A percentile compares a stretch with the other conserved stretches of the same genome.
These are phyloP conservation scores for Gremmenia infestans DNA, from an alignment of 2,329 filamentous ascomycete species.

Conservation along the genomic window DNA sequence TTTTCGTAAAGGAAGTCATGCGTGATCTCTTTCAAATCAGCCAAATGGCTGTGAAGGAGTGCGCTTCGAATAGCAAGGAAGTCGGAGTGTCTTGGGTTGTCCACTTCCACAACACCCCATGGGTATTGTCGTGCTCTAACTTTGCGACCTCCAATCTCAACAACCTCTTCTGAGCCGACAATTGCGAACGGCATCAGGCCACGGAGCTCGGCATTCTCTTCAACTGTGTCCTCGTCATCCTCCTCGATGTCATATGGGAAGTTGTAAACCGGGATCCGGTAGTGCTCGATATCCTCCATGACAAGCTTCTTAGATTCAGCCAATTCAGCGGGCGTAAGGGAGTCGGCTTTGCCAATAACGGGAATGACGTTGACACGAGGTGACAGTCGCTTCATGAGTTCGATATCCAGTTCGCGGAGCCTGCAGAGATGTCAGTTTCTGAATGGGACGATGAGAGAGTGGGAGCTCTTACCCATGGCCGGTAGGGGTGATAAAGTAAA, in stretches of 20 bases:
- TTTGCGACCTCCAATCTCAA: constrained; percentile 89
- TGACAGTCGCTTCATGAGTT: constrained; percentile 98
- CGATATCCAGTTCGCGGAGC: constrained; percentile 97
- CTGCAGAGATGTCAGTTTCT: constrained; percentile 40
- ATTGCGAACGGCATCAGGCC: constrained; percentile 99
- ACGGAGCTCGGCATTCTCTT: constrained; percentile 96
- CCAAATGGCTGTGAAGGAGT: constrained; percentile 93
- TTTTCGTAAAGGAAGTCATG: constrained; percentile 99
- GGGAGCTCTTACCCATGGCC: constrained; percentile 72
- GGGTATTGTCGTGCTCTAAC: constrained; percentile 96
- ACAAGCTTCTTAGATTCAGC: constrained; percentile 99
- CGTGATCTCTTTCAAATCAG: constrained; percentile 98
- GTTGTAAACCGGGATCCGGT: constrained; percentile 99
- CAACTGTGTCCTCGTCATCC: constrained; percentile 97
- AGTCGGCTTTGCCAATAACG: constrained; percentile 97
- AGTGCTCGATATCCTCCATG: constrained; percentile 99
- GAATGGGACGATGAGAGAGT: not conserved
- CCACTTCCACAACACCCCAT: constrained; percentile 98
- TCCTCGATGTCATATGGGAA: constrained; percentile 99
- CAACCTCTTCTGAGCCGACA: constrained; percentile 90
- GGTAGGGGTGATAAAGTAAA: constrained; percentile 99
- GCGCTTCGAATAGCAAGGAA: constrained; percentile 97
- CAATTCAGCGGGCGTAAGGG: constrained; percentile 90
- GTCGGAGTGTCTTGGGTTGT: constrained; percentile 98
- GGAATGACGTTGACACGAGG: constrained; percentile 98